Percentiles rank a stretch among this genome's conserved stretches.
Evolutionary conservation across 2,329 filamentous ascomycete genomes (phyloP).

Genomic region (Laburnicola sp.): DNA sequence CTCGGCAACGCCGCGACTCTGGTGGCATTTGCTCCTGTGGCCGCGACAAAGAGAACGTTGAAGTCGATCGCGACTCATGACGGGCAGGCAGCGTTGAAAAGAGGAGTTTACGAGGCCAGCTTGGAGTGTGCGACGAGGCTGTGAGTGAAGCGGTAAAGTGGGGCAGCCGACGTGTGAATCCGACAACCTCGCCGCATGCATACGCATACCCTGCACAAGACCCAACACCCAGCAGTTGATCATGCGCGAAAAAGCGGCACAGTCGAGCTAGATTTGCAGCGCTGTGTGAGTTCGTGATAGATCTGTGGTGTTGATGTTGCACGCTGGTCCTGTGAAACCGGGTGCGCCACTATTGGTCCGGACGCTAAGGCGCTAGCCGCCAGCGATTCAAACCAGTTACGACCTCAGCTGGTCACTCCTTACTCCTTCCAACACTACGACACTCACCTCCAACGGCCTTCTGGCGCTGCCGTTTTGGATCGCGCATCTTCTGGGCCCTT

Average conservation of each 20-base stretch:
- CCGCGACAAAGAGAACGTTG: no score
- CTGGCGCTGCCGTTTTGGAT: no score
- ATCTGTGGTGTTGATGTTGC: slow-evolving; percentile 4
- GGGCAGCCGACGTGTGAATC: not conserved
- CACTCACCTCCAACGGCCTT: not conserved
- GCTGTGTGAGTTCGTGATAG: not conserved
- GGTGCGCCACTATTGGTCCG: not conserved
- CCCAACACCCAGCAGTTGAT: not conserved
- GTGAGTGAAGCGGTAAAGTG: slow-evolving; percentile 1
- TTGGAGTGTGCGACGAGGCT: not conserved
- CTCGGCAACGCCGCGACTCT: no score
- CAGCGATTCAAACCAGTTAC: no score
- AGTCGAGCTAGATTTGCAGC: not conserved
- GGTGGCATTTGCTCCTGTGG: no score
- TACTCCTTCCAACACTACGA: not conserved
- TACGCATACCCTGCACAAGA: not conserved
- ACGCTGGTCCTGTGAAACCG: no score
- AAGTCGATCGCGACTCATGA: no score
- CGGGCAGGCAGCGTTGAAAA: no score
- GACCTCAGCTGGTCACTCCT: not conserved
- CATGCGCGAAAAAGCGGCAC: not conserved
- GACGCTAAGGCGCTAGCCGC: not conserved
- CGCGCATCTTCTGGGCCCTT: not conserved
- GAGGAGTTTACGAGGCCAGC: no score
- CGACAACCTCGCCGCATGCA: not conserved